Evolutionary conservation across 148 eudicot genomes (phyloP), one percentile per base, ranked within the genome.

Genomic region (Cornus controversa): DNA sequence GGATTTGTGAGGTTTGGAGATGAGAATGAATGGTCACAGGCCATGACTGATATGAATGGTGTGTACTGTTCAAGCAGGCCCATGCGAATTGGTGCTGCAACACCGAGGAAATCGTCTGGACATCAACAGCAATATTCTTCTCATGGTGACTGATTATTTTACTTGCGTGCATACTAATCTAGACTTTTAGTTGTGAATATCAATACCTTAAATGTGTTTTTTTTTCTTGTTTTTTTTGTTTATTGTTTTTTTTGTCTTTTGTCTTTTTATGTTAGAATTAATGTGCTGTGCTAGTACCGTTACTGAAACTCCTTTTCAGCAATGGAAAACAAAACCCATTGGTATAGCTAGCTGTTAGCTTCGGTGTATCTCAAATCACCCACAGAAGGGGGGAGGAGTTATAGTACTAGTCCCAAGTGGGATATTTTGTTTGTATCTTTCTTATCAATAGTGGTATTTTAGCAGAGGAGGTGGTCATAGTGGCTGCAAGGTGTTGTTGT

Each of bases 1-100:
- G 99, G 99, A 45, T 96, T 96, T 83, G 98, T 96, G 28, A 96
- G 99, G 72, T 96, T 96, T 87, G 98, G 98, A 31, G 99, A 96
- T 85, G 98, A 96, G 74, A 80, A 37, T 78, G 99, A 96, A 83
- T 90, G 93, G 85, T 75, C 91, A 14, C 89, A 88, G 73, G 99
- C 99, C 20, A 90, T 96, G 98, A 86, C 85, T 85, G 98, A 96
- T 71, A 96, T 96, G 99, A 91, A 93, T 83, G 99, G 99, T 57
- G 86, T 86, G 16, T 88, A 84, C 76, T 96, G 99, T 78, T 93
- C 99, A 28, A 86, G 87, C 34, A 92, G 99, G 97, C 88, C 96
- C 16, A 96, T 96, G 99, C 89, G 99, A 8, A 89, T 96, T 82
- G 99, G 98, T 77, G 91, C 94, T 26, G 99, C 98, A 10, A 91